phyloP scores from a whole-genome alignment of 2,329 filamentous ascomycete genomes.

The Thermothelomyces thermophilus region DNA sequence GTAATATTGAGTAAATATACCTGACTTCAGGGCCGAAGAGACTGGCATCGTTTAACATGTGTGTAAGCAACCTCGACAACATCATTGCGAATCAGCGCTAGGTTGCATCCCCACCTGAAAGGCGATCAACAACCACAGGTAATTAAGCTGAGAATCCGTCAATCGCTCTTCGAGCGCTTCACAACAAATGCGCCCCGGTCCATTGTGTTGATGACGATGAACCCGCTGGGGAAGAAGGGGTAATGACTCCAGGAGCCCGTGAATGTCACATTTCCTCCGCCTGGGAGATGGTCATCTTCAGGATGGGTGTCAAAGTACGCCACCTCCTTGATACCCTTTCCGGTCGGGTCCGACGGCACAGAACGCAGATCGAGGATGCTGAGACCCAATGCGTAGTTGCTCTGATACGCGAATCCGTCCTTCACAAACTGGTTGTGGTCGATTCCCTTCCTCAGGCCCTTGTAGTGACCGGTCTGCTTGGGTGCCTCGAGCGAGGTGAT shows the following conservation, averaged over 20 bases:
- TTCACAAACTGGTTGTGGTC: slow-evolving; percentile 42
- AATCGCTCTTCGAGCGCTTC: slow-evolving; percentile 21
- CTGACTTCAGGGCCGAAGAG: too few relatives aligned
- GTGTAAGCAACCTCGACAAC: too few relatives aligned
- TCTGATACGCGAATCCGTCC: slow-evolving; percentile 38
- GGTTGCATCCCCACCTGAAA: too few relatives aligned
- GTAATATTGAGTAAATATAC: too few relatives aligned
- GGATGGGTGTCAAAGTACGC: slow-evolving; percentile 43
- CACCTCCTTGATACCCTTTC: slow-evolving; percentile 36
- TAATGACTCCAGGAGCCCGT: slow-evolving; percentile 40
- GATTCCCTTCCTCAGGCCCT: slow-evolving; percentile 32
- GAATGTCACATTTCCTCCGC: slow-evolving; percentile 33
- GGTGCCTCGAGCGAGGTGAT: slow-evolving; percentile 37
- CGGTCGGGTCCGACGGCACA: slow-evolving; percentile 31
- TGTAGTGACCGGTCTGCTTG: slow-evolving; percentile 37
- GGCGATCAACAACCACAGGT: too few relatives aligned
- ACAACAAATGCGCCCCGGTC: slow-evolving; percentile 37
- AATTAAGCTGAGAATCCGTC: neutral
- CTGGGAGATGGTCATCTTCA: slow-evolving; percentile 38
- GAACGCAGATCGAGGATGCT: slow-evolving; percentile 31
- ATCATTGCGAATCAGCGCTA: too few relatives aligned
- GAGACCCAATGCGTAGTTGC: slow-evolving; percentile 41
- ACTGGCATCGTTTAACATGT: too few relatives aligned
- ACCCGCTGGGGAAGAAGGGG: slow-evolving; percentile 34
- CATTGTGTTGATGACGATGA: slow-evolving; percentile 42